Conservation (phyloP, 805 yeast genomes). For the Limtongozyma cylindracea region DNA sequence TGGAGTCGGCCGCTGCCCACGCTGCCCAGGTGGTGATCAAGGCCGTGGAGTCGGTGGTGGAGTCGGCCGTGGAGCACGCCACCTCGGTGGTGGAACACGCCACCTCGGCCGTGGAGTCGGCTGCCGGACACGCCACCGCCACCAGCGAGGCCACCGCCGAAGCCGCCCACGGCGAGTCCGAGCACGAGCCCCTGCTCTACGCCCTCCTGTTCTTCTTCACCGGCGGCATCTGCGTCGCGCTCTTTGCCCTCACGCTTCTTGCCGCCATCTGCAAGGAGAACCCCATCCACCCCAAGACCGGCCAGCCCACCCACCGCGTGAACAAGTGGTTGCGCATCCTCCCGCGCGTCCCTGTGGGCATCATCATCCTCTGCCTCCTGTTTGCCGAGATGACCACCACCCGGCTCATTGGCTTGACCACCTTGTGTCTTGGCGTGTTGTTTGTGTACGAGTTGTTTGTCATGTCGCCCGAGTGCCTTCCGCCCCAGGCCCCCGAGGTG, state of each 20-base stretch:
- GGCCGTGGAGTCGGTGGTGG: not conserved
- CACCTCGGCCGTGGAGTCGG: no score
- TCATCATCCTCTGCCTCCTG: slow-evolving; percentile 13
- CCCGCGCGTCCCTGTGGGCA: slow-evolving; percentile 14
- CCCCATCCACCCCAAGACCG: no score
- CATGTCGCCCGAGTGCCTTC: slow-evolving; percentile 6
- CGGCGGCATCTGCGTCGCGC: slow-evolving; percentile 22
- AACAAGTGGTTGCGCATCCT: slow-evolving; percentile 13
- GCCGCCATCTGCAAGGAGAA: slow-evolving; percentile 23
- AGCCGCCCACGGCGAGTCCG: no score
- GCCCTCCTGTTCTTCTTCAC: slow-evolving; percentile 23
- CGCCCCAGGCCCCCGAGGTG: no score
- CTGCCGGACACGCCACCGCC: no score
- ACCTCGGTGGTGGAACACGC: no score
- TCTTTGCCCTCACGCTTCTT: slow-evolving; percentile 11
- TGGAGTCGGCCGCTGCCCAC: not conserved
- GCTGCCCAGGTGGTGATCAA: slow-evolving; percentile 1
- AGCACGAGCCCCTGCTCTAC: slow-evolving; percentile 6
- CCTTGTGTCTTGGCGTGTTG: slow-evolving; percentile 9
- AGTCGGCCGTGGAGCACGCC: no score
- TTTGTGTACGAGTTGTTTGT: slow-evolving; percentile 12
- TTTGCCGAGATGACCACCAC: slow-evolving; percentile 16
- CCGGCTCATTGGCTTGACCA: slow-evolving; percentile 15
- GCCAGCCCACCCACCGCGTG: slow-evolving; percentile 6
- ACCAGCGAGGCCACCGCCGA: no score